Evolutionary conservation across 2,329 filamentous ascomycete species (phyloP).

Genomic region (Corniculantispora saksenae): DNA sequence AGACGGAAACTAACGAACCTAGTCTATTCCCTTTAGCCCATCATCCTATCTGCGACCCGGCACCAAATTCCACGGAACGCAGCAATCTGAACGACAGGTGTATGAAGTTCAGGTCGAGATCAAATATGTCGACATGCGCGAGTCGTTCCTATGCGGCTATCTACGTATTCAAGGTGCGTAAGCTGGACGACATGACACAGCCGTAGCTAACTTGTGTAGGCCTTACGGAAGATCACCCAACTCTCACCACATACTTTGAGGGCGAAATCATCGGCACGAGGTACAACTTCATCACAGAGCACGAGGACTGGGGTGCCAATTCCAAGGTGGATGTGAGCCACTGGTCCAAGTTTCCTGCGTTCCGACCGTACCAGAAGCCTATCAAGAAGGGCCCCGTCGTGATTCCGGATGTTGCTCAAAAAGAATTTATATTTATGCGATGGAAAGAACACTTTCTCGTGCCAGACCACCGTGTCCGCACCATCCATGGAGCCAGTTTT

Average conservation of each 20-base stretch:
- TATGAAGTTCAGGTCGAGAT: slow-evolving; percentile 98
- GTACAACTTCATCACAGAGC: slow-evolving; percentile 89
- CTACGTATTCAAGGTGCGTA: slow-evolving; percentile 83
- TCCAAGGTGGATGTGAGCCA: slow-evolving; percentile 91
- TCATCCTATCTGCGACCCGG: slow-evolving; percentile 86
- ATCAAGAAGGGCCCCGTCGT: slow-evolving; percentile 55
- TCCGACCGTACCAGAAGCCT: slow-evolving; percentile 69
- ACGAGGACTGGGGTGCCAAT: slow-evolving; percentile 87
- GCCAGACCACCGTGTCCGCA: slow-evolving; percentile 87
- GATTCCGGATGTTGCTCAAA: slow-evolving; percentile 72
- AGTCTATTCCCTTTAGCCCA: slow-evolving; percentile 76
- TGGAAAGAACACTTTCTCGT: slow-evolving; percentile 99
- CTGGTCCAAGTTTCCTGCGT: slow-evolving; percentile 88
- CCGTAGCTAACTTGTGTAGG: slow-evolving; percentile 52
- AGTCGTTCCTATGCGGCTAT: slow-evolving; percentile 94
- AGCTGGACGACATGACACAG: neutral
- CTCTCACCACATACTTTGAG: slow-evolving; percentile 97
- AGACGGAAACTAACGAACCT: slow-evolving; percentile 20
- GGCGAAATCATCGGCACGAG: slow-evolving; percentile 96
- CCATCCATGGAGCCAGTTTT: slow-evolving; percentile 91
- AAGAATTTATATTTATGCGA: slow-evolving; percentile 94
- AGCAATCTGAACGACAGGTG: slow-evolving; percentile 87
- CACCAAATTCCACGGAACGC: slow-evolving; percentile 85
- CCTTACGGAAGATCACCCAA: slow-evolving; percentile 91
- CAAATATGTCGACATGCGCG: slow-evolving; percentile 90